Evolutionary conservation across 75 land plant species (phyloP).

Genomic region (Larix kaempferi): DNA sequence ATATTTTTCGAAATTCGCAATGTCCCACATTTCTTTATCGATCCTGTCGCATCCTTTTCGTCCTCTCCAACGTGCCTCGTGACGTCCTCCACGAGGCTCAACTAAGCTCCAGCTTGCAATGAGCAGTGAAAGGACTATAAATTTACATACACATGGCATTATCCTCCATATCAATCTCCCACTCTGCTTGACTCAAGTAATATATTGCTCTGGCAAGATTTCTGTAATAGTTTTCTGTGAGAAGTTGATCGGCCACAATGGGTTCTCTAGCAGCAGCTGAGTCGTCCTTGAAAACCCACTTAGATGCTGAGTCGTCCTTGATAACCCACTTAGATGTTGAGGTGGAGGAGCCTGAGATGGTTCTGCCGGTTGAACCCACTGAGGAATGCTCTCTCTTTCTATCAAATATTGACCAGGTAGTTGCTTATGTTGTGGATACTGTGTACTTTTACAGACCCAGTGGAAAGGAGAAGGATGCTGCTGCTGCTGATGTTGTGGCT

Average conservation of each 20-base stretch:
- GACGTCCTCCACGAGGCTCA: neutral
- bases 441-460: conserved; percentile 46
- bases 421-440: conserved; percentile 46
- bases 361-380: conserved; percentile 21
- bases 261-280: neutral
- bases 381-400: conserved; percentile 36
- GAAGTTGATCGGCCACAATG: neutral
- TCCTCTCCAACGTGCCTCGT: neutral
- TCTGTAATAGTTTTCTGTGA: neutral
- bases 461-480: neutral
- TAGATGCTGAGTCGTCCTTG: neutral
- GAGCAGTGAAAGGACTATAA: neutral
- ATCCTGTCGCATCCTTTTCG: neutral
- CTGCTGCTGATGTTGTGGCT: neutral
- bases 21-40: neutral
- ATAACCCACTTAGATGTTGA: neutral
- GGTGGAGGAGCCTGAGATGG: neutral
- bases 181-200: neutral
- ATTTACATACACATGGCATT: neutral
- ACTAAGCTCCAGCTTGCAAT: neutral
- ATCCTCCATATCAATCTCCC: neutral
- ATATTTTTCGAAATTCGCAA: no score
- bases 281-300: neutral
- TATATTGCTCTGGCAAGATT: neutral
- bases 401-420: conserved; percentile 53